Conservation (phyloP, 345 rosid species). For the Geranium brycei region DNA sequence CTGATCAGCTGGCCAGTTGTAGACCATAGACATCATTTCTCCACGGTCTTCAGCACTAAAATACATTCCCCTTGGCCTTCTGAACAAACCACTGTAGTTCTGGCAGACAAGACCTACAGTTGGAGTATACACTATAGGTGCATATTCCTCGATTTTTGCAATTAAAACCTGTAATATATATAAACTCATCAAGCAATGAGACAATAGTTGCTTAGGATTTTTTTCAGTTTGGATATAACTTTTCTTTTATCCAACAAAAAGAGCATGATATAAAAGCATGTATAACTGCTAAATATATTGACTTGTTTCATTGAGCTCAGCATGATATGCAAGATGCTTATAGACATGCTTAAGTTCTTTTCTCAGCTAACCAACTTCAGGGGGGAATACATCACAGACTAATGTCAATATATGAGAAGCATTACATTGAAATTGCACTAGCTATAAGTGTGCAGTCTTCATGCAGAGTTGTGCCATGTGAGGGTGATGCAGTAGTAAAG, state of each 20-base stretch:
- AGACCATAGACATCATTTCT: slow-evolving; percentile 99
- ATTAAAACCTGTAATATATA: slow-evolving; percentile 57
- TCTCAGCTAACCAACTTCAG: neutral
- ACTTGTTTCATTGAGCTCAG: too few relatives aligned
- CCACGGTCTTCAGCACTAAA: slow-evolving; percentile 90
- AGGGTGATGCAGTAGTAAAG: too few relatives aligned
- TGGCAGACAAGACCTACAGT: slow-evolving; percentile 97
- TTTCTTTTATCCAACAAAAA: neutral
- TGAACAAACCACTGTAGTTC: slow-evolving; percentile 85
- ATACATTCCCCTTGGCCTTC: slow-evolving; percentile 99
- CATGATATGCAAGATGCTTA: neutral
- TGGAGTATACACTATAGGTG: slow-evolving; percentile 92
- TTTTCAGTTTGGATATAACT: too few relatives aligned
- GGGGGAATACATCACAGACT: too few relatives aligned
- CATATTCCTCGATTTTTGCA: slow-evolving; percentile 87
- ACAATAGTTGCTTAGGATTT: too few relatives aligned
- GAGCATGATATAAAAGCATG: neutral
- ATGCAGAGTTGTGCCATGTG: too few relatives aligned
- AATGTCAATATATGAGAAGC: too few relatives aligned
- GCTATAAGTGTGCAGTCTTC: too few relatives aligned
- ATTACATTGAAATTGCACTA: too few relatives aligned
- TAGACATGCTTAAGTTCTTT: neutral
- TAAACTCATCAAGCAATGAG: slow-evolving; percentile 3
- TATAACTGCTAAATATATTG: too few relatives aligned
- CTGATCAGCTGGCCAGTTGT: slow-evolving; percentile 99